Conservation (phyloP, 805 yeast genomes). For the Spathaspora hagerdaliae region DNA sequence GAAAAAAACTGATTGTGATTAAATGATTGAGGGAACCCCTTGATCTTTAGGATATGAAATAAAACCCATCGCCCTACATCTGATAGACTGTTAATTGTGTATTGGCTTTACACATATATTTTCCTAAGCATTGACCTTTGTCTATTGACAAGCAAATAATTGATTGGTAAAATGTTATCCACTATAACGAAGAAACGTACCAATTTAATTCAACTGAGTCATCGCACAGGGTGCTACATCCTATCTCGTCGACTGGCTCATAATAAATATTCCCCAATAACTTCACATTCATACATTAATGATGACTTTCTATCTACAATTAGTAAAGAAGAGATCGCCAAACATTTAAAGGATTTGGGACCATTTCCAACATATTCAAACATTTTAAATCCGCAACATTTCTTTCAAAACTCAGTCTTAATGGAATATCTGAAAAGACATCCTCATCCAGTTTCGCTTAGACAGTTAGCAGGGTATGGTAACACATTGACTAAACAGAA, state of each 20-base stretch:
- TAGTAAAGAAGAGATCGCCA: slow-evolving; percentile 24
- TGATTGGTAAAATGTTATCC: too few relatives aligned
- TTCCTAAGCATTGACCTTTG: too few relatives aligned
- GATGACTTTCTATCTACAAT: slow-evolving; percentile 31
- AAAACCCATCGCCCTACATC: too few relatives aligned
- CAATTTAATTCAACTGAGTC: background rate
- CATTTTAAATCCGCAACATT: slow-evolving; percentile 62
- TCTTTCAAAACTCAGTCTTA: slow-evolving; percentile 75
- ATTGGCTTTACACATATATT: too few relatives aligned
- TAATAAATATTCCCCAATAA: slow-evolving; percentile 12
- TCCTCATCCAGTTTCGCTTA: slow-evolving; percentile 89
- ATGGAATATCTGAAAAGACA: slow-evolving; percentile 55
- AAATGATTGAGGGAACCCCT: too few relatives aligned
- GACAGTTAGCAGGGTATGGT: slow-evolving; percentile 89
- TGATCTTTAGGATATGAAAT: too few relatives aligned
- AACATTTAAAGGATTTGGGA: slow-evolving; percentile 32
- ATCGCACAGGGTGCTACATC: background rate
- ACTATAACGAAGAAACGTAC: too few relatives aligned
- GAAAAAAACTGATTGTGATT: too few relatives aligned
- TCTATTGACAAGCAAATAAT: too few relatives aligned
- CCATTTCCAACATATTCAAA: slow-evolving; percentile 40
- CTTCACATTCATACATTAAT: slow-evolving; percentile 27
- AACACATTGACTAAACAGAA: slow-evolving; percentile 71
- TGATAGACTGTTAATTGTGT: too few relatives aligned
- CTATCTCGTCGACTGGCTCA: background rate